These are phyloP conservation scores for Petrea volubilis DNA, from an alignment of 257 asterid species.

Conservation along the genomic window DNA sequence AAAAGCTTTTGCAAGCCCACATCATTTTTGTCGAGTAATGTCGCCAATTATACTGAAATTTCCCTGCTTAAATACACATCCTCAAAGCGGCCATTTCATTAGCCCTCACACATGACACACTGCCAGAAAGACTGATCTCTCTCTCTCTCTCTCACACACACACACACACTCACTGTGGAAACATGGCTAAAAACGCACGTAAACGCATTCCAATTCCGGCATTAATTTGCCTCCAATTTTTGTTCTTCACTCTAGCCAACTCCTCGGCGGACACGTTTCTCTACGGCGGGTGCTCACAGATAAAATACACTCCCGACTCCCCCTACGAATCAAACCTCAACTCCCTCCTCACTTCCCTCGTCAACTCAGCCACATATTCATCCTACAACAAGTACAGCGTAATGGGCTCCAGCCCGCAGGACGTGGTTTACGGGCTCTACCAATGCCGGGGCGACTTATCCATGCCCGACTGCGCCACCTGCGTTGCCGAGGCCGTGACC, in stretches of 20 bases:
- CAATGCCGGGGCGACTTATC: constrained; percentile 87
- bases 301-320: constrained; percentile 59
- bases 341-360: constrained; percentile 78
- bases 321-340: constrained; percentile 74
- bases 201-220: constrained; percentile 7
- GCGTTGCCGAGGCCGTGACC: constrained; percentile 71
- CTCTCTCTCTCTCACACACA: background rate
- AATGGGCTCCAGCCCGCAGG: constrained; percentile 62
- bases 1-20: background rate
- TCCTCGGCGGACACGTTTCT: constrained; percentile 47
- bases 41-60: background rate
- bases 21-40: background rate
- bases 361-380: constrained; percentile 88
- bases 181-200: constrained; percentile 21
- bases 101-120: background rate
- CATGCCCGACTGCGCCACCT: constrained; percentile 93
- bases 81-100: background rate
- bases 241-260: constrained; percentile 26
- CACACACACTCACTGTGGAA: background rate
- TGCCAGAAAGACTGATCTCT: background rate
- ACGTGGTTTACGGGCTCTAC: constrained; percentile 64
- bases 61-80: background rate
- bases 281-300: constrained; percentile 83
- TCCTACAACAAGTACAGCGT: constrained; percentile 82
- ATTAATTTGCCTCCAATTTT: background rate